phyloP scores from a whole-genome alignment of 1,139 yeast species.

The Debaryomyces sp. region DNA sequence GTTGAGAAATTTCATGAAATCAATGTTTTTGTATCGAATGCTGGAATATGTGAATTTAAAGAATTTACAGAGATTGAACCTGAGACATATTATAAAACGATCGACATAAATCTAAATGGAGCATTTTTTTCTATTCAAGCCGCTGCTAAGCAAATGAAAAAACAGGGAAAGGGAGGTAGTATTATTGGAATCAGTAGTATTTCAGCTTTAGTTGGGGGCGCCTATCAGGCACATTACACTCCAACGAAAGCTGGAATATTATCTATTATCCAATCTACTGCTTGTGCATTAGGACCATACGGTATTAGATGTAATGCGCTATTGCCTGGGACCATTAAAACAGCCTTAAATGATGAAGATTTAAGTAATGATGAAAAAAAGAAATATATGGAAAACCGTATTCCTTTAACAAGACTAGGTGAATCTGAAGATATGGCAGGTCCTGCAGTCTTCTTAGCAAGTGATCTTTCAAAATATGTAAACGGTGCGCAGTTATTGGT shows the following conservation, averaged over 20 bases:
- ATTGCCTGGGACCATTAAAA: constrained; percentile 46
- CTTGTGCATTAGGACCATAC: constrained; percentile 43
- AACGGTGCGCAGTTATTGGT: constrained; percentile 49
- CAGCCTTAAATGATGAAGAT: constrained; percentile 42
- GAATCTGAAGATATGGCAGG: constrained; percentile 47
- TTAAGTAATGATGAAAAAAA: constrained; percentile 32
- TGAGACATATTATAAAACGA: constrained; percentile 29
- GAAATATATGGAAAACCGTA: constrained; percentile 38
- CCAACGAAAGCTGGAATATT: constrained; percentile 53
- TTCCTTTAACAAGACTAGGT: constrained; percentile 51
- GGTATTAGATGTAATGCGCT: constrained; percentile 45
- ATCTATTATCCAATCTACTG: constrained; percentile 46
- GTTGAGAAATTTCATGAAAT: constrained; percentile 36
- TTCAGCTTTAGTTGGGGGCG: constrained; percentile 45
- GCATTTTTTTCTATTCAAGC: constrained; percentile 48
- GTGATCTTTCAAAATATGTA: constrained; percentile 44
- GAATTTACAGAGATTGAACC: constrained; percentile 33
- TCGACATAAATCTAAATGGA: constrained; percentile 45
- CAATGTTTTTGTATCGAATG: constrained; percentile 40
- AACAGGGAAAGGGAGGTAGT: constrained; percentile 50
- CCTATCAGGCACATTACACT: constrained; percentile 43
- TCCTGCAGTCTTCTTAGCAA: constrained; percentile 49
- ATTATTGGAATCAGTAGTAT: constrained; percentile 44
- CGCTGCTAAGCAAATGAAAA: constrained; percentile 46
- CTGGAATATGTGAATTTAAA: constrained; percentile 42